A percentile compares a stretch with the other conserved stretches of the same genome.
Evolutionary conservation across 305 asterid species (phyloP).

Genomic region (Withania somnifera): DNA sequence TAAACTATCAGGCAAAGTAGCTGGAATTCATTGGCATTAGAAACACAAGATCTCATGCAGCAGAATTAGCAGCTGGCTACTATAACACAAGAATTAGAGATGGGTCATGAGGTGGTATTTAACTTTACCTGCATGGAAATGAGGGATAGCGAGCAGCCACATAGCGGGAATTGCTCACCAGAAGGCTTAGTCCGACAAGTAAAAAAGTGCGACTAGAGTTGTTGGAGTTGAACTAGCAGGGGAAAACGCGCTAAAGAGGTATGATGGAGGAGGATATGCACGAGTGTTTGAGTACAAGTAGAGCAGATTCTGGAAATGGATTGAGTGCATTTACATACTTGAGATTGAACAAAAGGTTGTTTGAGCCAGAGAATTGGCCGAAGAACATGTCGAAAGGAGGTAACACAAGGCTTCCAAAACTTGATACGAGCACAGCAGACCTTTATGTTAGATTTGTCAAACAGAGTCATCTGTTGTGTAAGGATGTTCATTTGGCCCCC

Average conservation of each 20-base stretch:
- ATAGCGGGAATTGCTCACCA: constrained; percentile 61
- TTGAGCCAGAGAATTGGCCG: constrained; percentile 79
- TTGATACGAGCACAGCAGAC: constrained; percentile 51
- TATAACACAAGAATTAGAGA: constrained; percentile 64
- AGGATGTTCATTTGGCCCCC: not conserved
- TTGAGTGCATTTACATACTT: constrained; percentile 73
- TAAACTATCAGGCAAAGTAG: constrained; percentile 78
- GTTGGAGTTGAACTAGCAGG: constrained; percentile 68
- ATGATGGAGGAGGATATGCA: constrained; percentile 57
- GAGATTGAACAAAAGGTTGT: constrained; percentile 69
- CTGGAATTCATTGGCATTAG: constrained; percentile 93
- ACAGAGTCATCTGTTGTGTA: constrained; percentile 38
- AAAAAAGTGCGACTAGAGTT: constrained; percentile 46
- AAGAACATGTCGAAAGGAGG: constrained; percentile 71
- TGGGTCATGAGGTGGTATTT: constrained; percentile 60
- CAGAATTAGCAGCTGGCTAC: constrained; percentile 88
- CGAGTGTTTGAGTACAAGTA: constrained; percentile 61
- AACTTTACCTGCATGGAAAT: constrained; percentile 94
- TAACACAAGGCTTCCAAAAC: constrained; percentile 34
- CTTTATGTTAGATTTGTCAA: constrained; percentile 60
- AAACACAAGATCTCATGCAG: constrained; percentile 81
- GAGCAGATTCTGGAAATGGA: constrained; percentile 51
- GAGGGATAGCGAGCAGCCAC: constrained; percentile 76
- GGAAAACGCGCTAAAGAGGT: constrained; percentile 89
- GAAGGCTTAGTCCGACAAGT: constrained; percentile 87